These are phyloP conservation scores for Leishmania turanica DNA, from an alignment of 208 protist genomes.

Conservation along the genomic window DNA sequence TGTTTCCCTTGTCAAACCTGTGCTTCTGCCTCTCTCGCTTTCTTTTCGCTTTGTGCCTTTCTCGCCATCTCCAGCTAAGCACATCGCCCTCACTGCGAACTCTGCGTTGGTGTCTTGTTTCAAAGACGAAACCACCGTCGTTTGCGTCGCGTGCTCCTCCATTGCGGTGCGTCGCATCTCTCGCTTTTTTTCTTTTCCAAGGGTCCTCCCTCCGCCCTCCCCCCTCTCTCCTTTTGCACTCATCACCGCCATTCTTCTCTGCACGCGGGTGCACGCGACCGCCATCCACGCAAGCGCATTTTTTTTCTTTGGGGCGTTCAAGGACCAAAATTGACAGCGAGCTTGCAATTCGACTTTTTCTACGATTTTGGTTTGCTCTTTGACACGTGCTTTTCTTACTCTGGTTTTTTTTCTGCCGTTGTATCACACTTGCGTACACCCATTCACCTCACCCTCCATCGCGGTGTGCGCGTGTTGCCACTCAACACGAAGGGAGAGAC, in stretches of 20 bases:
- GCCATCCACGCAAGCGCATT: not conserved
- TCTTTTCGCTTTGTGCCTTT: not conserved
- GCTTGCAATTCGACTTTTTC: not conserved
- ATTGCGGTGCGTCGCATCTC: not conserved
- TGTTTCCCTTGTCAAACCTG: not conserved
- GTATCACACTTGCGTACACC: not conserved
- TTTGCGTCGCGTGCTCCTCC: not conserved
- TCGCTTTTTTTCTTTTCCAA: not conserved
- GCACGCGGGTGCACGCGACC: not conserved
- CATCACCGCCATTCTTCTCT: not conserved
- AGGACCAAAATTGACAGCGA: not conserved
- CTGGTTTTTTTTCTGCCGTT: not conserved
- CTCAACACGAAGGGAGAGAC: not conserved
- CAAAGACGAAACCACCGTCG: not conserved
- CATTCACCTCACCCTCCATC: not conserved
- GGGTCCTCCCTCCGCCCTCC: too few relatives aligned
- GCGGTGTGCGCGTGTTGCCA: not conserved
- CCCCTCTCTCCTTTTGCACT: not conserved
- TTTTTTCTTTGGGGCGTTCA: not conserved
- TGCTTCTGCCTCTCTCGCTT: not conserved
- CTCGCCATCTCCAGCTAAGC: not conserved
- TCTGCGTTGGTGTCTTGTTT: conserved; percentile 3
- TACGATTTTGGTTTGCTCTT: not conserved
- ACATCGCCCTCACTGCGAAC: not conserved
- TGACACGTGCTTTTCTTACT: not conserved